Base-by-base conservation (phyloP, 257 asterid genomes). In the Solanum virginianum region DNA sequence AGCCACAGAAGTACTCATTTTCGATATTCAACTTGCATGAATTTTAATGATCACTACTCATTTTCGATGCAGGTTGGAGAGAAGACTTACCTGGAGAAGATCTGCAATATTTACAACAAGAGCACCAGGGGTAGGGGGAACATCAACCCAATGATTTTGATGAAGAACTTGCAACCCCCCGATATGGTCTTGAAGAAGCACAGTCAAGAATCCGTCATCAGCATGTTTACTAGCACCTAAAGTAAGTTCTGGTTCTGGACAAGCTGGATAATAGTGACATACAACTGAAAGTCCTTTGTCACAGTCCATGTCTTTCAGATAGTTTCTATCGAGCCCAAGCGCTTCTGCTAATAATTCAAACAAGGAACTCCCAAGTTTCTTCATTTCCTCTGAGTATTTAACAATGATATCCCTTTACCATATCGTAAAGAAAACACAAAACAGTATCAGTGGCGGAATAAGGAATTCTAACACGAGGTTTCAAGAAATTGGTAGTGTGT, bases 181-280 rank as follows among this genome's bases (percentile, higher is more conserved):
- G 39, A 81, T 55, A 56, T 81, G n/a, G n/a, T 81, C 84, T 43
- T 81, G 84, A 45, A 81, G 84, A 81, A 81, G 84, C 57, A 81
- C 11, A 7, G 72, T 81, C 20, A 81, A 13, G 72, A 81, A 81
- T 8, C 84, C 84, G 2, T 56, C 70, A 56, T 81, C 84, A 55
- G 84, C n/a, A 18, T 81, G 84, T 55, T 81, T 59, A 62, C 53
- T 81, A 55, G 84, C 39, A 56, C 70, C 84, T 75, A 84, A 9
- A 0, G 86, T 84, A 2, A 32, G 72, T 65, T 84, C 59, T 68
- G 86, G 82, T 70, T 84, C 81, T 5, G 86, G 86, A 51, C 86
- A 84, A 69, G 82, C 13, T 0, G 86, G 86, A 51, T 84, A 84
- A 26, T 84, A 70, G 57, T 84, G 80, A n/a, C 80, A 54, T 16